Evolutionary conservation across 805 yeast genomes (phyloP).

Genomic region (Suhomyces vadensis): DNA sequence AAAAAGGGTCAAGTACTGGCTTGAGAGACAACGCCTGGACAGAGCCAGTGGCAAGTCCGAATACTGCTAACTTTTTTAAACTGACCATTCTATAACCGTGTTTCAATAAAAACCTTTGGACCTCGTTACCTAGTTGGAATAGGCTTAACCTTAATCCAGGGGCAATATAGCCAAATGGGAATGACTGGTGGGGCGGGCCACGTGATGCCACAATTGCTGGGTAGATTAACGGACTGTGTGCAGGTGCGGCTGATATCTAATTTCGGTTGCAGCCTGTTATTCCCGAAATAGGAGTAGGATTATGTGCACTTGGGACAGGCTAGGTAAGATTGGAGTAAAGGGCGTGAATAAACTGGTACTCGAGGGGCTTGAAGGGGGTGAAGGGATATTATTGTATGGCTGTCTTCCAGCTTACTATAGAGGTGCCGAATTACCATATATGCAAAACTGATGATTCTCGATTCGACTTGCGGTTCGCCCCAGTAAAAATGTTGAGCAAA

Average conservation of each 20-base stretch:
- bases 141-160: background rate
- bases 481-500: too few species aligned
- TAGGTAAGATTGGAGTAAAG: too few species aligned
- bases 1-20: constrained; percentile 18
- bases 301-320: too few species aligned
- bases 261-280: too few species aligned
- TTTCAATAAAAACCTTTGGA: background rate
- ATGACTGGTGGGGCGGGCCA: background rate
- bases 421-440: too few species aligned
- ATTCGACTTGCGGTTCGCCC: too few species aligned
- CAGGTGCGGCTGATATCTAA: background rate
- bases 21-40: constrained; percentile 24
- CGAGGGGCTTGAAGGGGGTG: too few species aligned
- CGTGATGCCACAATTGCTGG: background rate
- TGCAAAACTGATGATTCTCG: too few species aligned
- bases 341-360: too few species aligned
- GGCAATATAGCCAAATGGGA: constrained; percentile 1
- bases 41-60: constrained; percentile 14
- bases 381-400: too few species aligned
- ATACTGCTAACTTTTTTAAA: constrained; percentile 15
- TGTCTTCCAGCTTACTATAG: too few species aligned
- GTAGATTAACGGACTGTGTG: background rate
- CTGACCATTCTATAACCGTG: constrained; percentile 21
- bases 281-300: too few species aligned
- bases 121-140: background rate